These are phyloP conservation scores for Ricinus communis DNA, from an alignment of 345 rosid genomes.

Conservation along the genomic window DNA sequence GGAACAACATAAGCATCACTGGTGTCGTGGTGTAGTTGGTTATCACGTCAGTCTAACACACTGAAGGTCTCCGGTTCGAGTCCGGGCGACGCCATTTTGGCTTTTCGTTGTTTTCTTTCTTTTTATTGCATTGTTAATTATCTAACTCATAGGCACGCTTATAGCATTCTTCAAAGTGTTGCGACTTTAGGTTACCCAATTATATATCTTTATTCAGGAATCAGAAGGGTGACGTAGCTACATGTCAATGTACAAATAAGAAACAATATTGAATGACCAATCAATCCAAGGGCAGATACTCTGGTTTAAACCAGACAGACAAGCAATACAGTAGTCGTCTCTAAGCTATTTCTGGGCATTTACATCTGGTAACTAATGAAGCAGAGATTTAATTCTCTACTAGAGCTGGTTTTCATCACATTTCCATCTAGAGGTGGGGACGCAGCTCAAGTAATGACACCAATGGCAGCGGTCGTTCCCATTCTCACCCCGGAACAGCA, in stretches of 20 bases:
- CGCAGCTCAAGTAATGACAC: conserved; percentile 36
- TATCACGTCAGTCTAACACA: conserved; percentile 98
- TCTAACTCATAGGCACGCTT: too few relatives aligned
- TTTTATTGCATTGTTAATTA: background rate
- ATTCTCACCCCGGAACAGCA: conserved; percentile 33
- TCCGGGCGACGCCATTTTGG: conserved; percentile 72
- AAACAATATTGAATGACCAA: background rate
- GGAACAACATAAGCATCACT: too few relatives aligned
- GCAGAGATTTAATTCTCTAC: background rate
- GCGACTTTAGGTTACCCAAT: too few relatives aligned
- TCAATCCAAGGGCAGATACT: too few relatives aligned
- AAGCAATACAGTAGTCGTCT: background rate
- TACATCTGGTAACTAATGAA: background rate
- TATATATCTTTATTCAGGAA: too few relatives aligned
- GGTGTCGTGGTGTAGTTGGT: conserved; percentile 99
- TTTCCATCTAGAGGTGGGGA: conserved; percentile 29
- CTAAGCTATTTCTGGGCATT: background rate
- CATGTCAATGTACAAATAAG: background rate
- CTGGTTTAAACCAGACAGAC: background rate
- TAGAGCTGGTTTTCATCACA: conserved; percentile 19
- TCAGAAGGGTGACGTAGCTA: too few relatives aligned
- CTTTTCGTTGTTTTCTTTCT: background rate
- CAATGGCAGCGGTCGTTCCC: conserved; percentile 30
- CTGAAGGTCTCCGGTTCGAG: conserved; percentile 93
- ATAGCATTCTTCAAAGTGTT: too few relatives aligned